Conservation (phyloP, 78 protist species). For the Abeoforma whisleri region DNA sequence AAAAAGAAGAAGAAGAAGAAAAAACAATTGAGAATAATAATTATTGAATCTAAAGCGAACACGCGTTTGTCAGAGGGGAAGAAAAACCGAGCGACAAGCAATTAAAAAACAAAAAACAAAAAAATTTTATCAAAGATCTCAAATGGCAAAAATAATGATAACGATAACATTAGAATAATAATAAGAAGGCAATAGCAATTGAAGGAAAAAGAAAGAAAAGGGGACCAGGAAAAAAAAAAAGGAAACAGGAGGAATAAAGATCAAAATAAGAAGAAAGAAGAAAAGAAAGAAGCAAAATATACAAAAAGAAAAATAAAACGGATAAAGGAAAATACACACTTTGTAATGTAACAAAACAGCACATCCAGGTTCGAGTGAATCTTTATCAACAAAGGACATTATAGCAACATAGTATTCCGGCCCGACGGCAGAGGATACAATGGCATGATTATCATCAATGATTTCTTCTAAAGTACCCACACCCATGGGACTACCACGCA, state of each 20-base stretch:
- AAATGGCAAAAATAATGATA: too few relatives aligned
- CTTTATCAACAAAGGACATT: constrained; percentile 94
- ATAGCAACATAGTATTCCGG: constrained; percentile 95
- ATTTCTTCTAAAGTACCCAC: constrained; percentile 97
- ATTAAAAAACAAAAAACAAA: too few relatives aligned
- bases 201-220: constrained; percentile 11
- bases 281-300: too few relatives aligned
- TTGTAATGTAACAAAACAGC: constrained; percentile 83
- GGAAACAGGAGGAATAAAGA: background rate
- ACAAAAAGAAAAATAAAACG: too few relatives aligned
- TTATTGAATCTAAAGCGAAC: too few relatives aligned
- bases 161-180: too few relatives aligned
- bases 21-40: too few relatives aligned
- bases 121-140: too few relatives aligned
- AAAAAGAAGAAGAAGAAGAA: too few relatives aligned
- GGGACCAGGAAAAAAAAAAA: background rate
- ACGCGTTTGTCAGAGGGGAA: too few relatives aligned
- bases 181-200: background rate
- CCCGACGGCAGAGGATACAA: constrained; percentile 77
- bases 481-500: constrained; percentile 95
- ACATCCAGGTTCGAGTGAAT: constrained; percentile 85
- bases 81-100: too few relatives aligned
- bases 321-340: constrained; percentile 39
- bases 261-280: background rate
- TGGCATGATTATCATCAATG: constrained; percentile 96